Percentiles rank a stretch among this genome's conserved stretches.
Evolutionary conservation across 2,329 filamentous ascomycete genomes (phyloP).

Genomic region (Epicoccum nigrum): DNA sequence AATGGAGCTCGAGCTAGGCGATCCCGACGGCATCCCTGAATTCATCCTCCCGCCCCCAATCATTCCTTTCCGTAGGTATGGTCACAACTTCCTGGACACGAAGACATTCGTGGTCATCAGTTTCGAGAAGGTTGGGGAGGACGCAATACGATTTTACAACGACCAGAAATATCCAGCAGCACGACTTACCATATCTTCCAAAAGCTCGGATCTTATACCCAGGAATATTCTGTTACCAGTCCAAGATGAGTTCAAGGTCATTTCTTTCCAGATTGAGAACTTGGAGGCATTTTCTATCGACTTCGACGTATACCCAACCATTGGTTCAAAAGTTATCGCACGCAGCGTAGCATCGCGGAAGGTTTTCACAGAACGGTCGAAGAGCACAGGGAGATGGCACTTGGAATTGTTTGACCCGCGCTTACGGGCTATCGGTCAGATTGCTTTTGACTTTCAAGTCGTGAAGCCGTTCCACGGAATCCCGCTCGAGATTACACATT

Average conservation of each 20-base stretch:
- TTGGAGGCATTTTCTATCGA: slow-evolving; percentile 92
- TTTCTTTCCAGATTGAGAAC: slow-evolving; percentile 96
- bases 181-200: slow-evolving; percentile 93
- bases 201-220: slow-evolving; percentile 92
- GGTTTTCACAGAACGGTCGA: slow-evolving; percentile 77
- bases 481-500: slow-evolving; percentile 94
- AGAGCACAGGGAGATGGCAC: slow-evolving; percentile 79
- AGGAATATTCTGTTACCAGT: slow-evolving; percentile 95
- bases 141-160: slow-evolving; percentile 94
- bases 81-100: slow-evolving; percentile 97
- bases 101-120: slow-evolving; percentile 95
- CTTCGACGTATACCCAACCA: slow-evolving; percentile 96
- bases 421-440: slow-evolving; percentile 87
- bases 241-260: slow-evolving; percentile 90
- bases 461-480: slow-evolving; percentile 95
- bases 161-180: slow-evolving; percentile 95
- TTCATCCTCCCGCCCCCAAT: slow-evolving; percentile 94
- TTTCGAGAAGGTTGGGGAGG: slow-evolving; percentile 75
- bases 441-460: slow-evolving; percentile 92
- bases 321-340: slow-evolving; percentile 95
- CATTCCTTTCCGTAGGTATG: slow-evolving; percentile 90
- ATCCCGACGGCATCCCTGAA: slow-evolving; percentile 87
- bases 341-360: slow-evolving; percentile 91
- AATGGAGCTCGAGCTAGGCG: slow-evolving; percentile 65
- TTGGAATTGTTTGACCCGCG: slow-evolving; percentile 92